phyloP scores from a whole-genome alignment of 139 green algal species.

The Chlamydomonas sp. region DNA sequence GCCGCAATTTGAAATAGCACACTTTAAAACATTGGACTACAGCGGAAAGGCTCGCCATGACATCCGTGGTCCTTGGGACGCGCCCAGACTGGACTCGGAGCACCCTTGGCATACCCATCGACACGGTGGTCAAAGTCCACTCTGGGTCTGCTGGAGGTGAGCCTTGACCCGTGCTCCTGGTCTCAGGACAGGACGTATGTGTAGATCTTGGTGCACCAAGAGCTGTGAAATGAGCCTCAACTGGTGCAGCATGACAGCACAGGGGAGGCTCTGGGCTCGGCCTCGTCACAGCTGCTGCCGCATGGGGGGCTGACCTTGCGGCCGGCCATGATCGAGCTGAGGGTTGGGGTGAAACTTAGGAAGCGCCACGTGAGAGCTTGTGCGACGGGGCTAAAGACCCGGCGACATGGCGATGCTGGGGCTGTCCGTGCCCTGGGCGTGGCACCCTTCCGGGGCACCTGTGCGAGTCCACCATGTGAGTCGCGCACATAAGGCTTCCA shows the following conservation, averaged over 20 bases:
- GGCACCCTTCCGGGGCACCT: too few relatives aligned
- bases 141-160: constrained; percentile 20
- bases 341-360: background rate
- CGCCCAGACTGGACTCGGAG: constrained; percentile 52
- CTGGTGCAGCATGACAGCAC: background rate
- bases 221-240: background rate
- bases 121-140: constrained; percentile 45
- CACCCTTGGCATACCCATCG: constrained; percentile 48
- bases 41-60: background rate
- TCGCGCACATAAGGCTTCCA: background rate
- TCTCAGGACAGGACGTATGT: too few relatives aligned
- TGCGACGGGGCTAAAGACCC: background rate
- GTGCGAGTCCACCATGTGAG: background rate
- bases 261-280: too few relatives aligned
- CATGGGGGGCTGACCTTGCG: too few relatives aligned
- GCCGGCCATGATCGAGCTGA: too few relatives aligned
- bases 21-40: too few relatives aligned
- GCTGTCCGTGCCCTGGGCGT: too few relatives aligned
- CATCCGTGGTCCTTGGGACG: constrained; percentile 29
- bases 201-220: too few relatives aligned
- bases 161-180: background rate
- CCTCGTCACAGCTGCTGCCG: too few relatives aligned
- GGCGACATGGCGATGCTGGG: too few relatives aligned
- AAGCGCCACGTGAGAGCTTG: background rate
- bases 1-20: too few relatives aligned